Conservation (phyloP, 1,284 basidiomycete species). For the Austroboletus novae-zelandiae region DNA sequence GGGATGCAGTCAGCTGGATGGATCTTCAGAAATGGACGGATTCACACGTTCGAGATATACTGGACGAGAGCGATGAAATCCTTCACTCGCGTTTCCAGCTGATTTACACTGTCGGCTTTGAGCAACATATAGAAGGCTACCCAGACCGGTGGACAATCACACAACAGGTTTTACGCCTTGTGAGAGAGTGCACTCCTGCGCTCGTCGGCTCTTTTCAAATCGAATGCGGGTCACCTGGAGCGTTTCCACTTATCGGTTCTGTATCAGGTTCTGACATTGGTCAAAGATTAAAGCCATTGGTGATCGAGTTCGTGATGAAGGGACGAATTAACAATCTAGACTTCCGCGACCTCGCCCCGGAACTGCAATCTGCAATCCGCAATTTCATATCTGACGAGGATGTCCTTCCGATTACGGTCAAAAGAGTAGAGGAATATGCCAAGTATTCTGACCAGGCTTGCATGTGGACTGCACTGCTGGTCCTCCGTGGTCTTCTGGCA, state of each 20-base stretch:
- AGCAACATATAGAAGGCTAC: constrained; percentile 38
- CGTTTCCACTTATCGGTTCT: constrained; percentile 34
- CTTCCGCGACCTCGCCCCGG: constrained; percentile 9
- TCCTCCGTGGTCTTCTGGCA: constrained; percentile 43
- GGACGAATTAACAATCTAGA: constrained; percentile 18
- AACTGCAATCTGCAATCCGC: constrained; percentile 6
- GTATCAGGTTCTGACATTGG: constrained; percentile 9
- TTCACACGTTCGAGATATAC: constrained; percentile 37
- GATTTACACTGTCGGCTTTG: constrained; percentile 44
- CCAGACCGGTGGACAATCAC: constrained; percentile 46
- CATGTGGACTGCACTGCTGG: constrained; percentile 36
- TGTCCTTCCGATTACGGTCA: constrained; percentile 16
- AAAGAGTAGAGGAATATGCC: constrained; percentile 14
- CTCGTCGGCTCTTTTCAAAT: constrained; percentile 10
- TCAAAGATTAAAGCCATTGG: constrained; percentile 17
- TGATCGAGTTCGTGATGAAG: constrained; percentile 24
- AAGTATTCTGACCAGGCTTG: neutral
- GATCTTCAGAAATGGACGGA: constrained; percentile 36
- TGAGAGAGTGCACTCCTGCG: constrained; percentile 8
- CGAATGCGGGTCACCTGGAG: constrained; percentile 20
- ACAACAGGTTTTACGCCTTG: constrained; percentile 37
- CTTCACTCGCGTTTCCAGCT: constrained; percentile 46
- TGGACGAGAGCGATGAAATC: constrained; percentile 53
- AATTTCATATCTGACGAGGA: constrained; percentile 20
- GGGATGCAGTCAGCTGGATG: constrained; percentile 12